Evolutionary conservation across 2,329 filamentous ascomycete genomes (phyloP).

Genomic region (Coleophoma eucalyptorum): DNA sequence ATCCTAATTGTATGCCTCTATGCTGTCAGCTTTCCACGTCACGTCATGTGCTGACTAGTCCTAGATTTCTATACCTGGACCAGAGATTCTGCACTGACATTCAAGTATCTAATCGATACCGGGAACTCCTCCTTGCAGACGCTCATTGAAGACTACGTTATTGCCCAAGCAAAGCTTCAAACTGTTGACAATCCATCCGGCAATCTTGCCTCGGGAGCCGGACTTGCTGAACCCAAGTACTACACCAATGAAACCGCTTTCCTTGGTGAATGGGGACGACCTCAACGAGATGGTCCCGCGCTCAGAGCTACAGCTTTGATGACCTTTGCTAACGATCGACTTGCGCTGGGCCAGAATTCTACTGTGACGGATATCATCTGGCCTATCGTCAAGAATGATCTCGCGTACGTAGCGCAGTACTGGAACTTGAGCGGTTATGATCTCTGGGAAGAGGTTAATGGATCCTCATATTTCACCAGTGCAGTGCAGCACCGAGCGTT

Average conservation of each 20-base stretch:
- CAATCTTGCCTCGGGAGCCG: slow-evolving; percentile 31
- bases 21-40: too few species aligned
- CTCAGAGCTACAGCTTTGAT: slow-evolving; percentile 69
- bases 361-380: slow-evolving; percentile 50
- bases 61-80: slow-evolving; percentile 75
- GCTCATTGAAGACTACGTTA: slow-evolving; percentile 61
- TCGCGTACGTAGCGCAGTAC: slow-evolving; percentile 68
- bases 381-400: slow-evolving; percentile 70
- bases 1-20: slow-evolving; percentile 47
- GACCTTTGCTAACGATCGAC: slow-evolving; percentile 64
- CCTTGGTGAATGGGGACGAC: slow-evolving; percentile 66
- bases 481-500: slow-evolving; percentile 63
- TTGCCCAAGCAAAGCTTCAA: slow-evolving; percentile 56
- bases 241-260: slow-evolving; percentile 57
- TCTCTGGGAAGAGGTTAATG: slow-evolving; percentile 75
- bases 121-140: slow-evolving; percentile 45
- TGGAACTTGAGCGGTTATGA: slow-evolving; percentile 63
- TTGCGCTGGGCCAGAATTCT: slow-evolving; percentile 49
- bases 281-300: slow-evolving; percentile 75
- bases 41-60: not conserved
- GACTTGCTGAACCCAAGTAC: slow-evolving; percentile 69
- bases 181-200: slow-evolving; percentile 48
- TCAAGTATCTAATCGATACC: slow-evolving; percentile 62
- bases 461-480: slow-evolving; percentile 73
- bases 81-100: slow-evolving; percentile 65